phyloP scores from a whole-genome alignment of 139 green algal species.

The Penium margaritaceum region DNA sequence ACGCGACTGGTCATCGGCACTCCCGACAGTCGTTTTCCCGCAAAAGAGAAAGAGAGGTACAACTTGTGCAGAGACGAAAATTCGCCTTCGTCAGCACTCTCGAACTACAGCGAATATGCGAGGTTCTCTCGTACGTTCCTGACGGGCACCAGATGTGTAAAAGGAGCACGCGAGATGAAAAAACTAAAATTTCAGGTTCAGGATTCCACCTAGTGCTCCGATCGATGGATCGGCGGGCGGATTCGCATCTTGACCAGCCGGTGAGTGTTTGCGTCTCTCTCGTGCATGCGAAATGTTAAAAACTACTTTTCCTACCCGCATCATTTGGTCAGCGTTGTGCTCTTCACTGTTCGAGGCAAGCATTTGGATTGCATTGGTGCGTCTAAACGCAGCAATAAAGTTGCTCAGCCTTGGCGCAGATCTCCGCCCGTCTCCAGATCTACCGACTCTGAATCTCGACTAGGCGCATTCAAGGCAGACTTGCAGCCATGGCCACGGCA shows the following conservation, averaged over 20 bases:
- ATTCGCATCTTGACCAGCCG: not conserved
- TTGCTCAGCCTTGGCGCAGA: not conserved
- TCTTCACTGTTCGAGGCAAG: not conserved
- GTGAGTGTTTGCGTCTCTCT: not conserved
- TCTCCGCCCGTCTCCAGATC: not conserved
- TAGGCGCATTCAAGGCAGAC: not conserved
- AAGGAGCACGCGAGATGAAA: too few relatives aligned
- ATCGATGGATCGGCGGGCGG: too few relatives aligned
- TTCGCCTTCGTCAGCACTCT: too few relatives aligned
- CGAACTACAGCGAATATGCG: too few relatives aligned
- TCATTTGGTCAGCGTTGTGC: not conserved
- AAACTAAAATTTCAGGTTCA: too few relatives aligned
- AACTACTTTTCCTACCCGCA: not conserved
- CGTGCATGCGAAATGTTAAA: not conserved
- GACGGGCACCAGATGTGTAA: too few relatives aligned
- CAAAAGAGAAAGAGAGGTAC: too few relatives aligned
- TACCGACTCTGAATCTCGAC: not conserved
- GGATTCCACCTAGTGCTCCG: too few relatives aligned
- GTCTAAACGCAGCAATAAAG: not conserved
- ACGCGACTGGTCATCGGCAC: too few relatives aligned
- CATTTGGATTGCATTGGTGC: not conserved
- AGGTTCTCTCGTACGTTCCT: too few relatives aligned
- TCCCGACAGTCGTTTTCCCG: too few relatives aligned
- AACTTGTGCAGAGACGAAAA: too few relatives aligned
- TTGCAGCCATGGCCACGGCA: slow-evolving; percentile 3